A percentile compares a stretch with the other conserved stretches of the same genome.
Conservation (phyloP, 768 basidiomycete species). For the Leccinum obscurum region DNA sequence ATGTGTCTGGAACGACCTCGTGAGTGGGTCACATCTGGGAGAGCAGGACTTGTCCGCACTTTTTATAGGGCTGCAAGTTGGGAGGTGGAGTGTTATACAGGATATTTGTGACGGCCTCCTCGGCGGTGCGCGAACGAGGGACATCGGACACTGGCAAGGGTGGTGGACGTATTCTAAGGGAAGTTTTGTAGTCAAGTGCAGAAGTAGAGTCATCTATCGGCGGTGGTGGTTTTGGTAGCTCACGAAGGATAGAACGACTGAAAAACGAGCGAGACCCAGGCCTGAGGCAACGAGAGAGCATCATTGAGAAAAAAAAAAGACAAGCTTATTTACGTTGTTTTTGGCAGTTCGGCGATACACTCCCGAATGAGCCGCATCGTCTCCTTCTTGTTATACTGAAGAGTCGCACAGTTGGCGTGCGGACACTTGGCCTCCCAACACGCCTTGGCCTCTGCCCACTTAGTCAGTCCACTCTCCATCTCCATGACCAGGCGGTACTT, state of each 20-base stretch:
- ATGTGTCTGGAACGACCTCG: slow-evolving; percentile 63
- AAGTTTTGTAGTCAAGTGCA: slow-evolving; percentile 87
- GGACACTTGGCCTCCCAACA: no score
- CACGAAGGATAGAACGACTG: slow-evolving; percentile 14
- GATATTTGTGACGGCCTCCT: slow-evolving; percentile 97
- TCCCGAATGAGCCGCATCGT: slow-evolving; percentile 55
- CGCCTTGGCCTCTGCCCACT: no score
- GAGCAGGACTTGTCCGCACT: slow-evolving; percentile 42
- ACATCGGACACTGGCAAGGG: slow-evolving; percentile 84
- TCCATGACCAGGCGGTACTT: no score
- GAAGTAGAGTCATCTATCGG: slow-evolving; percentile 93
- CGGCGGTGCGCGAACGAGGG: slow-evolving; percentile 82
- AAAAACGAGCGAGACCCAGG: slow-evolving; percentile 24
- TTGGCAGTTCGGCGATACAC: slow-evolving; percentile 54
- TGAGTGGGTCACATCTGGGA: neutral
- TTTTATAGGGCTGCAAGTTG: slow-evolving; percentile 89
- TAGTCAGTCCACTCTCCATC: no score
- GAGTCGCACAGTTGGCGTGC: slow-evolving; percentile 37
- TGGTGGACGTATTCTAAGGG: slow-evolving; percentile 71
- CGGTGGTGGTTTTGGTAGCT: slow-evolving; percentile 69
- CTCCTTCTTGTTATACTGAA: slow-evolving; percentile 57
- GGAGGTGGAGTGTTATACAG: slow-evolving; percentile 95
- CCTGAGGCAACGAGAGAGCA: neutral
- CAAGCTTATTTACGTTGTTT: slow-evolving; percentile 24
- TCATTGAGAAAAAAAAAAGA: no score